Evolutionary conservation across 2,329 filamentous ascomycete species (phyloP).

Genomic region (Trichoderma atrobrunneum): DNA sequence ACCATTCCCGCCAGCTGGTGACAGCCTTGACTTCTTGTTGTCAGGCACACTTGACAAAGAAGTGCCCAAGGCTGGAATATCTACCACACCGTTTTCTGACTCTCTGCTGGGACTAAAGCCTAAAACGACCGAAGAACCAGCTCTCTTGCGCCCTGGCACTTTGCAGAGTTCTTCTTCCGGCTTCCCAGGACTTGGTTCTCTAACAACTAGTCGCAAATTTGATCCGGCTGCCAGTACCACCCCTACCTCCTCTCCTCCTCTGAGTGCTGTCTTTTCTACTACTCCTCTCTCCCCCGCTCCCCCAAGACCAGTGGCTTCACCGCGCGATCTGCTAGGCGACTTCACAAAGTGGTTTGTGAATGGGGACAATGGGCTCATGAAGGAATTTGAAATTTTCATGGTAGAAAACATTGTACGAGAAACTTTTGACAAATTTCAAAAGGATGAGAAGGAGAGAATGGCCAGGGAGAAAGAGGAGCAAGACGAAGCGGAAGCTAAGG

Average conservation of each 20-base stretch:
- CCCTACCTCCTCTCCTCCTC: conserved; percentile 14
- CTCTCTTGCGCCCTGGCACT: not conserved
- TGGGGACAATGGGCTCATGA: conserved; percentile 52
- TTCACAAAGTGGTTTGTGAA: conserved; percentile 55
- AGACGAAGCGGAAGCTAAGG: conserved; percentile 45
- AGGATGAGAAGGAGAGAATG: conserved; percentile 41
- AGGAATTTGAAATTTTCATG: conserved; percentile 47
- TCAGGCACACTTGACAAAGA: not conserved
- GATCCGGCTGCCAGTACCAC: conserved; percentile 9
- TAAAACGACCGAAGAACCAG: not conserved
- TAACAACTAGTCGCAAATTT: not conserved
- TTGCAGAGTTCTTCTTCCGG: not conserved
- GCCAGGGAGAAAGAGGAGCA: conserved; percentile 48
- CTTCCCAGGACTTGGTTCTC: not conserved
- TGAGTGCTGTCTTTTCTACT: not conserved
- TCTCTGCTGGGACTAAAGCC: not conserved
- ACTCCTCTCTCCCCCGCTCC: conserved; percentile 15
- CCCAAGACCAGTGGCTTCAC: conserved; percentile 23
- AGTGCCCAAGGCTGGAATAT: not conserved
- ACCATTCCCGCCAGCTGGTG: not conserved
- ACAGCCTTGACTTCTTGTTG: not conserved
- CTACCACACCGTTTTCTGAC: not conserved
- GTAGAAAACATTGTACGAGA: conserved; percentile 45
- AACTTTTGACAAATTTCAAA: conserved; percentile 41
- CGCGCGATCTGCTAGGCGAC: conserved; percentile 45